Evolutionary conservation across 148 eudicot species (phyloP).

Genomic region (Rhododendron ovatum): DNA sequence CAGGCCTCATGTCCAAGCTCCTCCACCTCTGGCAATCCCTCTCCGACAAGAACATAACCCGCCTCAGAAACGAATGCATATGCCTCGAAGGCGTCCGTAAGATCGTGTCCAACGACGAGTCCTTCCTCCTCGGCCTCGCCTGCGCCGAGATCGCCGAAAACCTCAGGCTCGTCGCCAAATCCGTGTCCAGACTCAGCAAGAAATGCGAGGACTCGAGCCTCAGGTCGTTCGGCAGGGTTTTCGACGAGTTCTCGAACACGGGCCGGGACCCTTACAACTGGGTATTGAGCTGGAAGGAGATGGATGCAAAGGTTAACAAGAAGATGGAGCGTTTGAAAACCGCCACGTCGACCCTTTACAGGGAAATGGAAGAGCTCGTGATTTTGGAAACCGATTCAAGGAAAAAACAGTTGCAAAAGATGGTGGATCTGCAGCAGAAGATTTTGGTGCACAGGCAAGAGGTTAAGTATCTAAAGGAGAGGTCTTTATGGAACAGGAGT

Average conservation of each 20-base stretch:
- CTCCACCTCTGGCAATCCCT: constrained; percentile 61
- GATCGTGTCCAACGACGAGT: constrained; percentile 71
- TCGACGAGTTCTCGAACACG: constrained; percentile 54
- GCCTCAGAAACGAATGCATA: constrained; percentile 46
- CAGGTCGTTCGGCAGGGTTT: constrained; percentile 32
- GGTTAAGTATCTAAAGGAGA: constrained; percentile 55
- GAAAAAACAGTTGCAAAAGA: constrained; percentile 19
- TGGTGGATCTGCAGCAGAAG: constrained; percentile 54
- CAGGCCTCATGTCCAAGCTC: constrained; percentile 63
- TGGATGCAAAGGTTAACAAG: constrained; percentile 42
- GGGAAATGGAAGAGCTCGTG: constrained; percentile 66
- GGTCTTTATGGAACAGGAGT: constrained; percentile 62
- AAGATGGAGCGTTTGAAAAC: constrained; percentile 45
- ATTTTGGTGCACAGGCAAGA: constrained; percentile 65
- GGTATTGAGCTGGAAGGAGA: constrained; percentile 51
- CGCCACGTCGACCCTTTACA: constrained; percentile 47
- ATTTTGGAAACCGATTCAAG: constrained; percentile 32
- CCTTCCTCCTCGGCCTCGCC: constrained; percentile 62
- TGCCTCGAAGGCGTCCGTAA: constrained; percentile 61
- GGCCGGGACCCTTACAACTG: constrained; percentile 60
- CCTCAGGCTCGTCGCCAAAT: constrained; percentile 34
- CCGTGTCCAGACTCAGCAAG: constrained; percentile 36
- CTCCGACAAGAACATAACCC: constrained; percentile 50
- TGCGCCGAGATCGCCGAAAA: constrained; percentile 62
- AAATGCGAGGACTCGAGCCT: constrained; percentile 46